Evolutionary conservation across 441 rosid species (phyloP).

Genomic region (Gossypium schwendimanii): DNA sequence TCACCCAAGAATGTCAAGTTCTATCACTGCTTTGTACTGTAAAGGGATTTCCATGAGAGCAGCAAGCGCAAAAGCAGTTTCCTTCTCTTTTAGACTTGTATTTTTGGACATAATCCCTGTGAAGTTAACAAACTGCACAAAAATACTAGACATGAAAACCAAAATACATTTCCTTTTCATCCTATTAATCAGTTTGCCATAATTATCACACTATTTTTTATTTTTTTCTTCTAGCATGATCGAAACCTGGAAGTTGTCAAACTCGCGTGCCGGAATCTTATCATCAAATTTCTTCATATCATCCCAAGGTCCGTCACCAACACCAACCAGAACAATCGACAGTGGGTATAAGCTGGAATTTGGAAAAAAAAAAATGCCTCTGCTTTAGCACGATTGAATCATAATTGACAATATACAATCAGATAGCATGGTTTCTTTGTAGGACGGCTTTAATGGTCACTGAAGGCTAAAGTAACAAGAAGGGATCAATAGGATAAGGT

Average conservation of each 20-base stretch:
- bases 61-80: conserved; percentile 78
- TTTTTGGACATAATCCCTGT: conserved; percentile 53
- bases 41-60: conserved; percentile 87
- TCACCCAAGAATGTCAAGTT: conserved; percentile 56
- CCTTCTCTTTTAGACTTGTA: conserved; percentile 36
- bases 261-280: conserved; percentile 61
- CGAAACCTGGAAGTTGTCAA: conserved; percentile 77
- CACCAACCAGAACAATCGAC: conserved; percentile 73
- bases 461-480: background rate
- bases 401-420: too few relatives aligned
- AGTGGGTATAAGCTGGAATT: conserved; percentile 51
- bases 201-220: background rate
- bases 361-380: background rate
- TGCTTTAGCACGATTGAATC: background rate
- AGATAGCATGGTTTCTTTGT: background rate
- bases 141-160: background rate
- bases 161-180: background rate
- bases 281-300: conserved; percentile 81
- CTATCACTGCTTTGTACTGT: conserved; percentile 62
- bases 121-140: conserved; percentile 72
- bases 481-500: background rate
- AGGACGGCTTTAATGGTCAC: background rate
- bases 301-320: conserved; percentile 94
- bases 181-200: background rate
- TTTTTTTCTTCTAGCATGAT: background rate